Evolutionary conservation across 495 filamentous ascomycete species (phyloP), one percentile per base, ranked within the genome.

Genomic region (Neohortaea acidophila): DNA sequence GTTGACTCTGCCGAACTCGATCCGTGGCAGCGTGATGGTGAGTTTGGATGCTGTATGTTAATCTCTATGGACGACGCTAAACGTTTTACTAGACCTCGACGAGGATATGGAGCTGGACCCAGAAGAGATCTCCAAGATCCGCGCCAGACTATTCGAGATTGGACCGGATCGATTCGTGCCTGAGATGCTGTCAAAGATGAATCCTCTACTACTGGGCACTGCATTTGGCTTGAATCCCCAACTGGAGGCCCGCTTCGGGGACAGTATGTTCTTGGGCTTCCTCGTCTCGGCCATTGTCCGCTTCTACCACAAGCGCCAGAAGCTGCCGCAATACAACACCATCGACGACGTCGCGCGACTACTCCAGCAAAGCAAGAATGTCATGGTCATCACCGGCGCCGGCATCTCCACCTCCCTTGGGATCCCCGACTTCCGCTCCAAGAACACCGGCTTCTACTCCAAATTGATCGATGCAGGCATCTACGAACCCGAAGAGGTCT

Each of bases 371-470:
- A 70, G 77, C 8, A 67, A 73, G 43, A 93, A 92, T 52, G 84
- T 96, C 52, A 75, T 97, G 43, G 83, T 97, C 25, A 67, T 97
- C 30, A 96, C 89, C 5, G 89, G 89, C 44, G 89, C 89, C 17
- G 89, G 89, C 27, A 75, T 80, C 63, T 78, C 74, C 7, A 79
- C 75, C 0, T 76, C 72, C 41, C 64, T 79, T 9, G 75, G 75
- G 3, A 79, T 79, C 19, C 74, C 74, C 12, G 74, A 79, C 48
- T 79, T 79, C 41, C 68, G 74, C 23, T 76, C 72, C n/a, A 74
- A 77, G 44, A 66, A 69, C 45, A 74, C 72, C 4, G 74, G 74
- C 25, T 67, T 79, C 36, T 97, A 96, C 58, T 79, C 85, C 19
- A 78, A 85, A 49, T 66, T 96, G 9, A 75, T 68, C 46, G 76